phyloP scores from a whole-genome alignment of 345 rosid species.

The Nasturtium officinale region DNA sequence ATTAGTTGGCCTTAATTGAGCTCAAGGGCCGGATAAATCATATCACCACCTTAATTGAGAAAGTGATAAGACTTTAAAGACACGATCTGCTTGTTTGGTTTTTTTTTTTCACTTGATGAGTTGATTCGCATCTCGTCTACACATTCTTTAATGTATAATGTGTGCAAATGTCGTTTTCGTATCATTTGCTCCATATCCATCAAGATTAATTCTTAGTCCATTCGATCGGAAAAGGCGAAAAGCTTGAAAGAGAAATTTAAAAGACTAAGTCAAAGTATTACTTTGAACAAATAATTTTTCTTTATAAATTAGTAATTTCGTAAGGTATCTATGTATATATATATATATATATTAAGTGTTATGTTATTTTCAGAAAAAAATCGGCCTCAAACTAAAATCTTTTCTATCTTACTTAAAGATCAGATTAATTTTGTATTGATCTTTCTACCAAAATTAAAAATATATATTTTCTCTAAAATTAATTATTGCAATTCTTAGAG shows the following conservation, averaged over 20 bases:
- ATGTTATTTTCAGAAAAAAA: too few relatives aligned
- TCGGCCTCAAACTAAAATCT: too few relatives aligned
- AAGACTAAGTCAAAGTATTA: conserved; percentile 3
- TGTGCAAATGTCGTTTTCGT: conserved; percentile 21
- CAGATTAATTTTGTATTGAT: too few relatives aligned
- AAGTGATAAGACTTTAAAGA: conserved; percentile 7
- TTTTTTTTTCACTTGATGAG: neutral
- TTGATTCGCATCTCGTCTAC: too few relatives aligned
- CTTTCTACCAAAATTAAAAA: too few relatives aligned
- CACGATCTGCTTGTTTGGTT: conserved; percentile 3
- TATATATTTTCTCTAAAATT: neutral
- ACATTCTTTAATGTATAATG: neutral
- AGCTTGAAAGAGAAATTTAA: neutral
- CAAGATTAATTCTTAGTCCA: conserved; percentile 5
- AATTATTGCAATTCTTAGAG: neutral
- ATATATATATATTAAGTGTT: too few relatives aligned
- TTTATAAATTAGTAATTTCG: too few relatives aligned
- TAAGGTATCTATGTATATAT: too few relatives aligned
- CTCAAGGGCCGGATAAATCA: conserved; percentile 36
- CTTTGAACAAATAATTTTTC: too few relatives aligned
- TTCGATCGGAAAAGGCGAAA: neutral
- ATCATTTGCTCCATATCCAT: conserved; percentile 17
- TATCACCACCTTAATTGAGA: conserved; percentile 17
- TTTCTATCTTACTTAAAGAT: too few relatives aligned
- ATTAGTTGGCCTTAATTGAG: conserved; percentile 35